These are phyloP conservation scores for Candida namnaoensis DNA, from an alignment of 805 yeast genomes.

Conservation along the genomic window DNA sequence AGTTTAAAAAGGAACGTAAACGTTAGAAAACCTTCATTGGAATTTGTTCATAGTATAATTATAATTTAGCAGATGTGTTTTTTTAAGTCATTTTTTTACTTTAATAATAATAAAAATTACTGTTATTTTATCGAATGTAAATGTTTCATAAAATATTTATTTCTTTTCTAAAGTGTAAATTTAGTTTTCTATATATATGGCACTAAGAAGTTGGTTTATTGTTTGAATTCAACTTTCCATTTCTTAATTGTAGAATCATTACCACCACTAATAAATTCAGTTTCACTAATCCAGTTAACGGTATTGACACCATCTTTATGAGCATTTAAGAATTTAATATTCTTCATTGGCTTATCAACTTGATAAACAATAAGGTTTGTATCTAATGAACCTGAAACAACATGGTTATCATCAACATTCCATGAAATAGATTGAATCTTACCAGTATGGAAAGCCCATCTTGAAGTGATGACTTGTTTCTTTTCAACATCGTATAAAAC, in stretches of 20 bases:
- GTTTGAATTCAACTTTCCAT: constrained; percentile 41
- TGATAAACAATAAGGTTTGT: constrained; percentile 75
- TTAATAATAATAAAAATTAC: too few species aligned
- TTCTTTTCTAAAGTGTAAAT: too few species aligned
- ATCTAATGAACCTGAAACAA: constrained; percentile 79
- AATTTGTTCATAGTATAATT: not conserved
- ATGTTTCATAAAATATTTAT: too few species aligned
- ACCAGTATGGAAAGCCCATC: constrained; percentile 96
- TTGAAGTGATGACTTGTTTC: constrained; percentile 56
- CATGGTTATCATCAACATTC: constrained; percentile 64
- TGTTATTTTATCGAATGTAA: too few species aligned
- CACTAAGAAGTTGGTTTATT: too few species aligned
- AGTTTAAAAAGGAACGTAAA: constrained; percentile 81
- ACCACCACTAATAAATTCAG: constrained; percentile 60
- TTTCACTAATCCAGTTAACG: constrained; percentile 55
- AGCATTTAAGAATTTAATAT: constrained; percentile 63
- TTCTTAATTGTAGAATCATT: constrained; percentile 71
- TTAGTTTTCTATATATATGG: too few species aligned
- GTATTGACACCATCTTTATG: constrained; percentile 84
- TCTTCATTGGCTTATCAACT: constrained; percentile 69
- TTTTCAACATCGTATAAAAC: constrained; percentile 53
- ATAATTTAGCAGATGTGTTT: too few species aligned
- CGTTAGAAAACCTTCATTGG: constrained; percentile 16
- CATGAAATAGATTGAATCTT: constrained; percentile 71
- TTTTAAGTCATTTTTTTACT: too few species aligned